Conservation (phyloP, 208 protist genomes). For the Naegleria fowleri region DNA sequence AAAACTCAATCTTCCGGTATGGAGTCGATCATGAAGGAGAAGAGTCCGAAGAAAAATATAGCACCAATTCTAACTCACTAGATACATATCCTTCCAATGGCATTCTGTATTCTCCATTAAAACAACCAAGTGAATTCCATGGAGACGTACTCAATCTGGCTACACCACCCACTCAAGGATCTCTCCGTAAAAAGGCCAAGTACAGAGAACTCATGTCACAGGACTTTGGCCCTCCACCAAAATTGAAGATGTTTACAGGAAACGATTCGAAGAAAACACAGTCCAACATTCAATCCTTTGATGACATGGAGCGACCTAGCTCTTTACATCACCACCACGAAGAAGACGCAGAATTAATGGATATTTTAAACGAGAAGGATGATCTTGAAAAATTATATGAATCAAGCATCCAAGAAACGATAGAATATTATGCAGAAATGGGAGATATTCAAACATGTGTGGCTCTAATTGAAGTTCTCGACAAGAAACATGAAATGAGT, state of each 20-base stretch:
- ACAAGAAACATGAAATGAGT: not conserved
- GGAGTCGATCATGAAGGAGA: not conserved
- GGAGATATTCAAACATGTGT: constrained; percentile 24
- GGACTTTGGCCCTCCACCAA: not conserved
- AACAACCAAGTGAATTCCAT: not conserved
- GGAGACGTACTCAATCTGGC: not conserved
- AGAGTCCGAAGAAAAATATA: not conserved
- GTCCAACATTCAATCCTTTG: not conserved
- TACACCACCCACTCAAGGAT: not conserved
- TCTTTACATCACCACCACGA: not conserved
- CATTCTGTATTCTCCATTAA: not conserved
- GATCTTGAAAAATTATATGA: not conserved
- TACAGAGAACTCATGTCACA: not conserved
- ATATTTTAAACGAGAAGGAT: not conserved
- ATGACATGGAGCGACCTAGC: not conserved
- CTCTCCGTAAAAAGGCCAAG: not conserved
- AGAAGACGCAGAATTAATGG: not conserved
- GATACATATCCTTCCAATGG: not conserved
- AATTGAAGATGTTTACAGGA: not conserved
- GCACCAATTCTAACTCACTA: not conserved
- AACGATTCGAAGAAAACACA: not conserved
- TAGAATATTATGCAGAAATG: constrained; percentile 3
- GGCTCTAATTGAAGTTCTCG: not conserved
- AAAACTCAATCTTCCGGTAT: not conserved
- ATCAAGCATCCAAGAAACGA: not conserved